A percentile compares a stretch with the other conserved stretches of the same genome.
phyloP scores from a whole-genome alignment of 2,329 filamentous ascomycete species.

The Trichoderma sp. region DNA sequence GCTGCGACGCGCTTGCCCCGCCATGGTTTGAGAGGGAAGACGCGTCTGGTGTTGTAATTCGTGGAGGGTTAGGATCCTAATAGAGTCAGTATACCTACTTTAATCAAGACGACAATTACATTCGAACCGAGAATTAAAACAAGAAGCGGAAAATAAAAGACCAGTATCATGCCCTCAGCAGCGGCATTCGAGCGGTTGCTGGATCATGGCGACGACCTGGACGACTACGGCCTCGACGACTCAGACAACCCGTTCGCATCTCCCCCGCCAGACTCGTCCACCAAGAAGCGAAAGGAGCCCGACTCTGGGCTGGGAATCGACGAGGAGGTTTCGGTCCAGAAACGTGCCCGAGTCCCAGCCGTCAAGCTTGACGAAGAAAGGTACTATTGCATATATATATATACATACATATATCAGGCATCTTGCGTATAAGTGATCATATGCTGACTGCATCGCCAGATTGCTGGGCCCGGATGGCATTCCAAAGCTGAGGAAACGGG shows the following conservation, averaged over 20 bases:
- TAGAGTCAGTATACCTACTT: too few species aligned
- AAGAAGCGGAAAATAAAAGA: background rate
- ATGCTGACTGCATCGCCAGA: constrained; percentile 46
- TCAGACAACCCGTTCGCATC: constrained; percentile 54
- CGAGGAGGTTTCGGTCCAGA: constrained; percentile 80
- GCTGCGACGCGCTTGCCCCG: constrained; percentile 28
- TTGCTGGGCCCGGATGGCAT: constrained; percentile 84
- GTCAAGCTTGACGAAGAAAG: constrained; percentile 85
- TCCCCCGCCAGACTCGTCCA: constrained; percentile 43
- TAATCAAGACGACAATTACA: too few species aligned
- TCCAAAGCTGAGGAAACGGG: constrained; percentile 73
- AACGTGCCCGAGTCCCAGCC: constrained; percentile 68
- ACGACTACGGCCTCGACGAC: constrained; percentile 72
- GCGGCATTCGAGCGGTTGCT: constrained; percentile 29
- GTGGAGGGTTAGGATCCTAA: too few species aligned
- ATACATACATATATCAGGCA: background rate
- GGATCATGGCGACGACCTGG: constrained; percentile 61
- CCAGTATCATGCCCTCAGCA: constrained; percentile 34
- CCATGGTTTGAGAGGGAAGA: constrained; percentile 8
- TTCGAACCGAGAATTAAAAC: background rate
- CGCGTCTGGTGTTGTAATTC: constrained; percentile 31
- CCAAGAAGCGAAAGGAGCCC: constrained; percentile 53
- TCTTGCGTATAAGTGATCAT: background rate
- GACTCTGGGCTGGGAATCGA: constrained; percentile 73
- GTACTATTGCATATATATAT: constrained; percentile 44